Percentiles rank a stretch among this genome's conserved stretches.
Conservation (phyloP, 2,329 filamentous ascomycete genomes). For the Colletotrichum horii region DNA sequence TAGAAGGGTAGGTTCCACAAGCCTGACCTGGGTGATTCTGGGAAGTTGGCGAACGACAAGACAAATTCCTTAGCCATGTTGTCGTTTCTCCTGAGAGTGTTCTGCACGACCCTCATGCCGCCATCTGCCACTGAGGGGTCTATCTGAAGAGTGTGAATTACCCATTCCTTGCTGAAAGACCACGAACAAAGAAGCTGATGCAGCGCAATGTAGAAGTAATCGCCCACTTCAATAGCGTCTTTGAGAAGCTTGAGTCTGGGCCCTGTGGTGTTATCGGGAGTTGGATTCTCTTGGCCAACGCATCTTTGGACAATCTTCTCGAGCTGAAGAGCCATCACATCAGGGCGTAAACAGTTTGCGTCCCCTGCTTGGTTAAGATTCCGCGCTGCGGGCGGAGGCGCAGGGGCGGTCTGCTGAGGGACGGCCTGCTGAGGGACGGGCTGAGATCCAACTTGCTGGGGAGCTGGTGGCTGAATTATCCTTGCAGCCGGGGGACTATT, state of each 20-base stretch:
- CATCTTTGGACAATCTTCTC: neutral
- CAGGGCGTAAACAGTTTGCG: neutral
- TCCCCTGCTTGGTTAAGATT: neutral
- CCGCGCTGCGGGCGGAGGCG: neutral
- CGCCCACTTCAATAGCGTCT: slow-evolving; percentile 59
- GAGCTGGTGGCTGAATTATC: neutral
- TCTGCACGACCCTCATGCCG: slow-evolving; percentile 38
- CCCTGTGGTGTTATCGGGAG: neutral
- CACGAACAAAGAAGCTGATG: slow-evolving; percentile 71
- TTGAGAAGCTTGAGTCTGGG: slow-evolving; percentile 59
- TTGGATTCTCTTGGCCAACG: neutral
- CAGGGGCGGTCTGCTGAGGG: neutral
- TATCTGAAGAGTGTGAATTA: slow-evolving; percentile 26
- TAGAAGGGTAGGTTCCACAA: slow-evolving; percentile 23
- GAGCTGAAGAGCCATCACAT: neutral
- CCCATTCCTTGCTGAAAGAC: slow-evolving; percentile 43
- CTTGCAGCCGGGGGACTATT: neutral
- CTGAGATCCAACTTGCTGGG: neutral
- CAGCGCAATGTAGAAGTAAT: slow-evolving; percentile 68
- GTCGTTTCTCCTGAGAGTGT: slow-evolving; percentile 42
- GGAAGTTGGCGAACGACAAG: slow-evolving; percentile 43
- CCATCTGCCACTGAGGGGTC: slow-evolving; percentile 27
- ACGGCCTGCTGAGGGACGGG: neutral
- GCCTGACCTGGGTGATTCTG: slow-evolving; percentile 23
- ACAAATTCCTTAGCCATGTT: slow-evolving; percentile 30